Conservation (phyloP, 495 filamentous ascomycete genomes). For the Apodospora peruviana region DNA sequence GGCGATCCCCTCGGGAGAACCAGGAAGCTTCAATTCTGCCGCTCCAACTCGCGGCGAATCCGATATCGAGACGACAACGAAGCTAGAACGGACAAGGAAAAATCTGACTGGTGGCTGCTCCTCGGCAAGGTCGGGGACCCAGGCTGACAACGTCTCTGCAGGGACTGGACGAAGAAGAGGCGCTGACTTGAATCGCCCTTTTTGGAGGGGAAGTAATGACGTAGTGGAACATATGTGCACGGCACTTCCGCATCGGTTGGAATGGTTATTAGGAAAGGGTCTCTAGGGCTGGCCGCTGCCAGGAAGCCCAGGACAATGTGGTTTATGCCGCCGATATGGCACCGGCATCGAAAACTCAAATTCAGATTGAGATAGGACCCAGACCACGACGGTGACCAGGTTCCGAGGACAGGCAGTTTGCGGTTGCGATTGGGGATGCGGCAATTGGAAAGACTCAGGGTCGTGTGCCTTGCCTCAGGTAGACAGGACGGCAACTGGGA, state of each 20-base stretch:
- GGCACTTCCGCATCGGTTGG: slow-evolving; percentile 24
- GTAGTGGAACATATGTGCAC: slow-evolving; percentile 15
- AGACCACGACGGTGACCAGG: background rate
- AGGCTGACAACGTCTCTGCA: background rate
- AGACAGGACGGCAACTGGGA: background rate
- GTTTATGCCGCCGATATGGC: background rate
- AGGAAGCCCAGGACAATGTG: too few relatives aligned
- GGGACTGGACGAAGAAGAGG: slow-evolving; percentile 3
- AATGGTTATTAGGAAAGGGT: too few relatives aligned
- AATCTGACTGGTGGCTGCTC: slow-evolving; percentile 2
- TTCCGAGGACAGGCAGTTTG: slow-evolving; percentile 4
- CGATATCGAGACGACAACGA: background rate
- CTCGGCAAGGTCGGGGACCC: background rate
- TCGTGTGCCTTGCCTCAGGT: slow-evolving; percentile 1
- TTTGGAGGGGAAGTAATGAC: slow-evolving; percentile 14
- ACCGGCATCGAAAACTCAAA: background rate
- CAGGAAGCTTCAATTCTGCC: background rate
- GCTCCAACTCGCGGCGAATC: slow-evolving; percentile 3
- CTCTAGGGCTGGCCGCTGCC: too few relatives aligned
- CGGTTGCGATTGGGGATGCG: background rate
- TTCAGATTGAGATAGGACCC: background rate
- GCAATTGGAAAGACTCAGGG: background rate
- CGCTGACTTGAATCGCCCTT: slow-evolving; percentile 13
- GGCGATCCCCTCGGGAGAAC: background rate
- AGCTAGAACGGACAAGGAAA: background rate